Evolutionary conservation across 495 filamentous ascomycete genomes (phyloP).

Genomic region (Penicillium verhagenii): DNA sequence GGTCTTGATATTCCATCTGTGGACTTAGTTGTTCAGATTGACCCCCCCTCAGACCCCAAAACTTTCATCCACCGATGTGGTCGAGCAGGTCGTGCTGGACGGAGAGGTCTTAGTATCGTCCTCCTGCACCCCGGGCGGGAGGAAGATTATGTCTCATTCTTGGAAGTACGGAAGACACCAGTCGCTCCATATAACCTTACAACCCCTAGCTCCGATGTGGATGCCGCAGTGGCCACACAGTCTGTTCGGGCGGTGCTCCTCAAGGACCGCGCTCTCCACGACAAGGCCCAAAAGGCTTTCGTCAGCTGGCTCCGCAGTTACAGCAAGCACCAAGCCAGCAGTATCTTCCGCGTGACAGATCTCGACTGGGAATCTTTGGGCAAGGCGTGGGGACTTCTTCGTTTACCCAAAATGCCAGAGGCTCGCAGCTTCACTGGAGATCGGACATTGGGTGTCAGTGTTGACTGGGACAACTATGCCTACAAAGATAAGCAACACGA

Average conservation of each 20-base stretch:
- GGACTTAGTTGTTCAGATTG: slow-evolving; percentile 90
- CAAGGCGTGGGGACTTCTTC: slow-evolving; percentile 77
- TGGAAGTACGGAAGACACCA: slow-evolving; percentile 87
- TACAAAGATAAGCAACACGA: slow-evolving; percentile 82
- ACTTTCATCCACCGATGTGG: slow-evolving; percentile 94
- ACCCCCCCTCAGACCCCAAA: slow-evolving; percentile 89
- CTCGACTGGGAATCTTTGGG: slow-evolving; percentile 82
- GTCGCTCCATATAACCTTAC: slow-evolving; percentile 61
- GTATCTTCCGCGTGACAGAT: slow-evolving; percentile 83
- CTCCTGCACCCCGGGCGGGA: slow-evolving; percentile 81
- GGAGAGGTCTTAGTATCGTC: slow-evolving; percentile 78
- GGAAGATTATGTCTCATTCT: slow-evolving; percentile 84
- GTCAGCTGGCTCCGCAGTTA: slow-evolving; percentile 91
- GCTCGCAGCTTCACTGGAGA: slow-evolving; percentile 67
- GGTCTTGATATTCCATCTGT: slow-evolving; percentile 94
- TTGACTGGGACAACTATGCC: slow-evolving; percentile 60
- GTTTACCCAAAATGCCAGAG: slow-evolving; percentile 94
- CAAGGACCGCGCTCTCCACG: slow-evolving; percentile 77
- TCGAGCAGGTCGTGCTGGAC: slow-evolving; percentile 86
- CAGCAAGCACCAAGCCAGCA: slow-evolving; percentile 83
- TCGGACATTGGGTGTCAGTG: slow-evolving; percentile 56
- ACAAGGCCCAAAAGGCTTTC: slow-evolving; percentile 86
- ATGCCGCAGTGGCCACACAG: slow-evolving; percentile 51
- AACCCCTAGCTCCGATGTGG: slow-evolving; percentile 51
- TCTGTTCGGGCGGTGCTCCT: slow-evolving; percentile 61